Conservation (phyloP, 495 filamentous ascomycete species). For the Acidiella bohemica region DNA sequence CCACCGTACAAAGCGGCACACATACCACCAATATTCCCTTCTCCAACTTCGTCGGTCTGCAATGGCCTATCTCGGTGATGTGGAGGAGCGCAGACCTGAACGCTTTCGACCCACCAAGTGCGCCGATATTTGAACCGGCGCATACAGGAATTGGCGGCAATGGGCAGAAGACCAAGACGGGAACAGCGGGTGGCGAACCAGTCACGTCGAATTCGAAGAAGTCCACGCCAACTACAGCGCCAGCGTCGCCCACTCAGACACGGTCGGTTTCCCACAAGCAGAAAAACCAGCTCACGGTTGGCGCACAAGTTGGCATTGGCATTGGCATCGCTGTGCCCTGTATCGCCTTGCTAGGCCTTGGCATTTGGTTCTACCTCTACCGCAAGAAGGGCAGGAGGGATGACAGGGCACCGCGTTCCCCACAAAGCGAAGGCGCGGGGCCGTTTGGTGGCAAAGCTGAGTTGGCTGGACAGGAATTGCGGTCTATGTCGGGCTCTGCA, state of each 20-base stretch:
- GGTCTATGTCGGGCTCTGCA: neutral
- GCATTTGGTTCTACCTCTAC: neutral
- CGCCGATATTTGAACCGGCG: neutral
- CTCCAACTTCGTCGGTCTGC: constrained; percentile 2
- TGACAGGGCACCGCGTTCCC: no score
- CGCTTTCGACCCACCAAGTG: neutral
- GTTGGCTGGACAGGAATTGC: neutral
- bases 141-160: neutral
- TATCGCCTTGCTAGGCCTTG: constrained; percentile 3
- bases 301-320: neutral
- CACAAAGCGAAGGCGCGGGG: neutral
- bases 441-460: neutral
- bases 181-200: no score
- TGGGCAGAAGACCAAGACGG: no score
- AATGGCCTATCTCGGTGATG: constrained; percentile 4
- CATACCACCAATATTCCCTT: neutral
- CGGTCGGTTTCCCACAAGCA: neutral
- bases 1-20: neutral
- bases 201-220: no score
- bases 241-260: neutral
- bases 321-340: constrained; percentile 1
- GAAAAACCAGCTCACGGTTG: no score
- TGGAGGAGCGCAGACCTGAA: neutral
- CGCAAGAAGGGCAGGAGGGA: neutral
- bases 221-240: neutral